These are phyloP conservation scores for Pseudocercospora pini-densiflorae DNA, from an alignment of 2,329 filamentous ascomycete genomes.

Conservation along the genomic window DNA sequence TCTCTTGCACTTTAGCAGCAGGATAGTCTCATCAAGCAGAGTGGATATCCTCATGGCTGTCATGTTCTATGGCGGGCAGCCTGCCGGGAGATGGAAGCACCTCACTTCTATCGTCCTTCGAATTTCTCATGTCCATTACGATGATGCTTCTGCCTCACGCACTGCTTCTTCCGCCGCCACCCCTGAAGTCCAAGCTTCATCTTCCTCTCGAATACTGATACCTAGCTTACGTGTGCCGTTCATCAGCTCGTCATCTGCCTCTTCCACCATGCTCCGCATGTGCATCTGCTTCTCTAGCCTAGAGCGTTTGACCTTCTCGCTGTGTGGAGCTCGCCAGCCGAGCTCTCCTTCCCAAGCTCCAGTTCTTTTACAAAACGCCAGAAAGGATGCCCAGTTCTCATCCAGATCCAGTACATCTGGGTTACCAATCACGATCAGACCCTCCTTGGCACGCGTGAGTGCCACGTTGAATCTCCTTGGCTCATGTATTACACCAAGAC, in stretches of 20 bases:
- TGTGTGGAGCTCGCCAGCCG: conserved; percentile 19
- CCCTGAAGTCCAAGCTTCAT: conserved; percentile 10
- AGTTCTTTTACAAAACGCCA: conserved; percentile 33
- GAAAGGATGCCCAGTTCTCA: conserved; percentile 30
- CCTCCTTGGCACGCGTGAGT: conserved; percentile 34
- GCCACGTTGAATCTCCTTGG: conserved; percentile 35
- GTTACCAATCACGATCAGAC: conserved; percentile 34
- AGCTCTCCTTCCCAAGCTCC: conserved; percentile 15
- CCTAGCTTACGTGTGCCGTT: conserved; percentile 11
- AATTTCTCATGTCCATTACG: not conserved
- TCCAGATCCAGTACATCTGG: conserved; percentile 29
- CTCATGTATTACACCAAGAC: conserved; percentile 34
- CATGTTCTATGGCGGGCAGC: too few species aligned
- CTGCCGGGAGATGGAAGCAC: too few species aligned
- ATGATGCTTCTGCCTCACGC: not conserved
- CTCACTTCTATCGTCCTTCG: too few species aligned
- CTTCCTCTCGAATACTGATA: conserved; percentile 6
- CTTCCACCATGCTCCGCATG: conserved; percentile 1
- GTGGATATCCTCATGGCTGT: too few species aligned
- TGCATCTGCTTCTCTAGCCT: conserved; percentile 30
- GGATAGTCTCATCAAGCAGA: too few species aligned
- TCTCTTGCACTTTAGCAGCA: too few species aligned
- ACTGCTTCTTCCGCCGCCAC: conserved; percentile 13
- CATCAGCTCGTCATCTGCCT: not conserved
- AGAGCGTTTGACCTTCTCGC: conserved; percentile 23